Percentiles rank a stretch among this genome's conserved stretches.
Evolutionary conservation across 148 eudicot species (phyloP).

Genomic region (Amaranthus hypochondriacus): DNA sequence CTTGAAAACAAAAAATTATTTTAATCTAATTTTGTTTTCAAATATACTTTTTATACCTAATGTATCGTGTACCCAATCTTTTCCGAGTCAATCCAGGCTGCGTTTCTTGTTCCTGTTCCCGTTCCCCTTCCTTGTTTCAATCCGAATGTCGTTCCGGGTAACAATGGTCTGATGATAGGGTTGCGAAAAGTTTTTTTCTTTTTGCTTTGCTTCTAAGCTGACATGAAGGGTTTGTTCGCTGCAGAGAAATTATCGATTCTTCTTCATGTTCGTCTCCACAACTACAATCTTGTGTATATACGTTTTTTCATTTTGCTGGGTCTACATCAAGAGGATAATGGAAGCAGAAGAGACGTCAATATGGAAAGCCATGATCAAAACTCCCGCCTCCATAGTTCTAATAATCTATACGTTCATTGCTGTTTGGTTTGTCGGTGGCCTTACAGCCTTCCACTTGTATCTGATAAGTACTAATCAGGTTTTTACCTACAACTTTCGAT

Average conservation of each 20-base stretch:
- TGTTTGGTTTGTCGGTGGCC: constrained; percentile 98
- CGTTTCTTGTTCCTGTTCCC: too few species aligned
- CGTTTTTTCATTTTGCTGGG: constrained; percentile 91
- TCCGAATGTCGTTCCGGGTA: too few species aligned
- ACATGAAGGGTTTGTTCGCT: constrained; percentile 1
- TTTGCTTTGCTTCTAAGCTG: not conserved
- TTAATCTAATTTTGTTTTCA: too few species aligned
- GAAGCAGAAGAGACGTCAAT: constrained; percentile 54
- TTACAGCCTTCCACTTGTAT: constrained; percentile 85
- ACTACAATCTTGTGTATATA: constrained; percentile 85
- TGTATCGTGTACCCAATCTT: too few species aligned
- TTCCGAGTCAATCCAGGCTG: too few species aligned
- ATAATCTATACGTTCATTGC: constrained; percentile 83
- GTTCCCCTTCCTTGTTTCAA: too few species aligned
- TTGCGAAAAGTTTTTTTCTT: too few species aligned
- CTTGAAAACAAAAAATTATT: too few species aligned
- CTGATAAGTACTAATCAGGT: constrained; percentile 97
- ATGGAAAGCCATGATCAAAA: constrained; percentile 93
- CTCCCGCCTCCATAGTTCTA: constrained; percentile 89
- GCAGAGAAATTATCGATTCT: constrained; percentile 96
- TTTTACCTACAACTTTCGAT: not conserved
- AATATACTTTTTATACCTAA: too few species aligned
- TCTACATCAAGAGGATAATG: constrained; percentile 78
- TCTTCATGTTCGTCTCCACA: constrained; percentile 95
- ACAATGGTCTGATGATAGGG: too few species aligned